Percentiles rank a stretch among this genome's conserved stretches.
Conservation (phyloP, 371 early-diverging fungal genomes). For the Mortierella sp. region DNA sequence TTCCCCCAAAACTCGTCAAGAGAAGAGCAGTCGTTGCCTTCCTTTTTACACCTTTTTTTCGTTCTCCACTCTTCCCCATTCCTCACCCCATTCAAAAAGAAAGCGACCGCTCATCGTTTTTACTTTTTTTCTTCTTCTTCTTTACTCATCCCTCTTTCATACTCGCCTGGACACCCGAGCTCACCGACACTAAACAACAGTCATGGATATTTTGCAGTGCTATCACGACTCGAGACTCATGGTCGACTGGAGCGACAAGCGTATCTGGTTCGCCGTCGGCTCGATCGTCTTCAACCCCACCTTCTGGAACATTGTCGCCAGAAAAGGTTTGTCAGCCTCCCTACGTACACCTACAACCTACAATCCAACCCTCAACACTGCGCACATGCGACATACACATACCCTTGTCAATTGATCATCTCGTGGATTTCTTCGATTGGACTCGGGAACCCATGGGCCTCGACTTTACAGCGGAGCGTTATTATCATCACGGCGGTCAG, state of each 20-base stretch:
- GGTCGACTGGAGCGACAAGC: slow-evolving; percentile 73
- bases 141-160: neutral
- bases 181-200: neutral
- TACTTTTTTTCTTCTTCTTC: neutral
- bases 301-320: slow-evolving; percentile 93
- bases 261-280: slow-evolving; percentile 77
- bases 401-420: no score
- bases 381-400: no score
- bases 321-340: slow-evolving; percentile 64
- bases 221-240: slow-evolving; percentile 23
- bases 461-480: neutral
- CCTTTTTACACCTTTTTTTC: neutral
- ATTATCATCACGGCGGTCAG: neutral
- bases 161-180: neutral
- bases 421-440: no score
- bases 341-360: neutral
- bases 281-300: slow-evolving; percentile 90
- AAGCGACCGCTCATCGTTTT: neutral
- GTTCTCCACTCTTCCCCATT: slow-evolving; percentile 2
- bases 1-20: slow-evolving; percentile 4
- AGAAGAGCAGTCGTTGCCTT: slow-evolving; percentile 3
- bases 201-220: slow-evolving; percentile 46
- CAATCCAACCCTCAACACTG: neutral
- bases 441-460: neutral
- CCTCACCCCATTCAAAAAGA: neutral